Evolutionary conservation across 768 basidiomycete species (phyloP), one percentile per base, ranked within the genome.

Genomic region (Gyrodon lividus): DNA sequence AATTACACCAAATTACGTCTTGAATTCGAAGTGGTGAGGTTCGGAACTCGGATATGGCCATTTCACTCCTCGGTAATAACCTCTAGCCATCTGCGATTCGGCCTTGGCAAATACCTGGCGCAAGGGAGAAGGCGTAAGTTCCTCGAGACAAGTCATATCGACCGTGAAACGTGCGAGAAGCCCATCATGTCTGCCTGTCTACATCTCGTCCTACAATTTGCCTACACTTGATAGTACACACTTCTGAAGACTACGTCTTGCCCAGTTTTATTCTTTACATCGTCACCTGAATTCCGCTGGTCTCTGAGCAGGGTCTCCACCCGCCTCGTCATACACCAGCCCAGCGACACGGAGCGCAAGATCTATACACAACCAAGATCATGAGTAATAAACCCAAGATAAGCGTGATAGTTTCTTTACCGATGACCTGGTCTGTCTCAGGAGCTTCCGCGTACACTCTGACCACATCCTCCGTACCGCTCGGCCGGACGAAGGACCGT

Each of bases 401-500:
- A 17, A 24, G 17, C 40, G 20, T 31, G 31, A 34, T 9, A 44
- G 41, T 26, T 48, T 46, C 59, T 43, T 39, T 58, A 97, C 96
- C 89, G 67, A 95, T 92, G 17, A 89, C 92, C 59, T 87, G 85
- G 13, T 79, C 69, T 54, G 79, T 81, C 37, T 82, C 72, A 41
- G 74, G 76, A 1, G 97, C 96, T 68, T 99, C 97, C 1, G 95
- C 97, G 64, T 98, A 99, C 14, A 99, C 94, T 52, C 97, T 80
- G 6, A 99, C 97, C 22, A 96, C 95, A 63, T 99, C 95, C 69
- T 99, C 97, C 20, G 97, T 99, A 8, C 97, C 97, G 68, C 93
- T 96, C 2, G 97, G 97, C 51, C 97, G 72, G 16, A 98, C 97
- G 63, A 99, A 99, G 23, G 91, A 83, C 37, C 97, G 82, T 1